A percentile compares a stretch with the other conserved stretches of the same genome.
Conservation (phyloP, 148 eudicot genomes). For the Chenopodium suecicum region DNA sequence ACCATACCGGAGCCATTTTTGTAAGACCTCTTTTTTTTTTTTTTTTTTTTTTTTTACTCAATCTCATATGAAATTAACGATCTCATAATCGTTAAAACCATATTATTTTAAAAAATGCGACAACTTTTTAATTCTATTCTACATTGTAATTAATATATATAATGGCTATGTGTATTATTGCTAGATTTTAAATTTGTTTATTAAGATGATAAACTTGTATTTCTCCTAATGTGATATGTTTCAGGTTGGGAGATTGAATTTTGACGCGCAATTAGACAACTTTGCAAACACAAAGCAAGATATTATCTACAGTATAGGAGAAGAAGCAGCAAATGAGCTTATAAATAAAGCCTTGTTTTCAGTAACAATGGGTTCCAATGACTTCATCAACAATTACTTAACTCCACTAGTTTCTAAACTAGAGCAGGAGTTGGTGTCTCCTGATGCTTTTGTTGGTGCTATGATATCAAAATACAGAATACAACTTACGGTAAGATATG, state of each 20-base stretch:
- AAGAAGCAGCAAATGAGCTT: conserved; percentile 40
- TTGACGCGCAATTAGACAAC: conserved; percentile 83
- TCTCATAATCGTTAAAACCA: too few species aligned
- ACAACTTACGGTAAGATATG: conserved; percentile 62
- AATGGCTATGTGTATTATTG: too few species aligned
- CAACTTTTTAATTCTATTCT: too few species aligned
- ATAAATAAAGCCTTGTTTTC: conserved; percentile 57
- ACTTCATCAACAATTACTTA: conserved; percentile 86
- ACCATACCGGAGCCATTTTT: conserved; percentile 60
- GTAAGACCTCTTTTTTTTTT: conserved; percentile 39
- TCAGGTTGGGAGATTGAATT: conserved; percentile 68
- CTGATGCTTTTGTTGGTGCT: conserved; percentile 48
- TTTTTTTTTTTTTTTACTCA: not conserved
- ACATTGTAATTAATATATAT: too few species aligned
- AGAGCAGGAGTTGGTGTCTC: conserved; percentile 45
- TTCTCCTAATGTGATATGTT: not conserved
- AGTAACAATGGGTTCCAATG: conserved; percentile 82
- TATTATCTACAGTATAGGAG: conserved; percentile 55
- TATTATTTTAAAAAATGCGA: not conserved
- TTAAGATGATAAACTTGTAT: too few species aligned
- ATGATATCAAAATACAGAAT: conserved; percentile 52
- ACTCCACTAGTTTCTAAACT: conserved; percentile 52
- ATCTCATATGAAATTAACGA: not conserved
- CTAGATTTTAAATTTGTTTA: too few species aligned
- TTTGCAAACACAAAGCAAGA: conserved; percentile 78